Evolutionary conservation across 2,329 filamentous ascomycete species (phyloP).

Genomic region (Fusarium robinianum): DNA sequence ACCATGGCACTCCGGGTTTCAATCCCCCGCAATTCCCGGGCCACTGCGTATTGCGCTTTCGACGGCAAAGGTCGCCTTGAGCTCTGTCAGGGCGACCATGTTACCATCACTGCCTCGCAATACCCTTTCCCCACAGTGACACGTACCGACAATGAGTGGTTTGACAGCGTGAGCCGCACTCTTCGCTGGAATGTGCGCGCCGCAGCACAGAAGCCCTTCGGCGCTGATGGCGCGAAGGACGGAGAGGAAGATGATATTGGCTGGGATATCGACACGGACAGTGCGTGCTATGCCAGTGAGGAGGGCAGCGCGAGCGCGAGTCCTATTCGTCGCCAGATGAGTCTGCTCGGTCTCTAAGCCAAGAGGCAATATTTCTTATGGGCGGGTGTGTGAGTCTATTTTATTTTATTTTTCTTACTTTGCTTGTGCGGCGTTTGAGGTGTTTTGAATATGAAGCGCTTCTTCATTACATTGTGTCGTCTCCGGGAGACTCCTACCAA

Average conservation of each 20-base stretch:
- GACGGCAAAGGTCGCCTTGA: constrained; percentile 97
- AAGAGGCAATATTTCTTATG: not conserved
- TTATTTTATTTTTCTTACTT: too few relatives aligned
- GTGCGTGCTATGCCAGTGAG: constrained; percentile 71
- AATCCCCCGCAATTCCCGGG: constrained; percentile 81
- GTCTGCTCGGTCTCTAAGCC: constrained; percentile 59
- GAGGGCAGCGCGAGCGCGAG: constrained; percentile 70
- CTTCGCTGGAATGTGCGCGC: constrained; percentile 94
- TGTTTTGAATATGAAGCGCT: too few relatives aligned
- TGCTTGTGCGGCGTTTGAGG: too few relatives aligned
- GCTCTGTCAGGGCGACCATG: constrained; percentile 88
- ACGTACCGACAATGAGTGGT: constrained; percentile 90
- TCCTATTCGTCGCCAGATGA: constrained; percentile 74
- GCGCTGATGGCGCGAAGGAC: constrained; percentile 49
- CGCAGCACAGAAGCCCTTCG: constrained; percentile 90
- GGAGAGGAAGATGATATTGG: constrained; percentile 63
- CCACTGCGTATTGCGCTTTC: constrained; percentile 95
- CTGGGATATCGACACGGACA: constrained; percentile 96
- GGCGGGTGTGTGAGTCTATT: not conserved
- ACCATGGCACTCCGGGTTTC: constrained; percentile 89
- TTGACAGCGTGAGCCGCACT: constrained; percentile 90
- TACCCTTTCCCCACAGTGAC: constrained; percentile 98
- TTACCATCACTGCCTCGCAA: constrained; percentile 93
- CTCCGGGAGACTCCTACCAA: too few relatives aligned
- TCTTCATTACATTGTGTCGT: too few relatives aligned